Percentiles rank a stretch among this genome's conserved stretches.
Conservation (phyloP, 352 stramenopile genomes). For the Phytopythium kandeliae region DNA sequence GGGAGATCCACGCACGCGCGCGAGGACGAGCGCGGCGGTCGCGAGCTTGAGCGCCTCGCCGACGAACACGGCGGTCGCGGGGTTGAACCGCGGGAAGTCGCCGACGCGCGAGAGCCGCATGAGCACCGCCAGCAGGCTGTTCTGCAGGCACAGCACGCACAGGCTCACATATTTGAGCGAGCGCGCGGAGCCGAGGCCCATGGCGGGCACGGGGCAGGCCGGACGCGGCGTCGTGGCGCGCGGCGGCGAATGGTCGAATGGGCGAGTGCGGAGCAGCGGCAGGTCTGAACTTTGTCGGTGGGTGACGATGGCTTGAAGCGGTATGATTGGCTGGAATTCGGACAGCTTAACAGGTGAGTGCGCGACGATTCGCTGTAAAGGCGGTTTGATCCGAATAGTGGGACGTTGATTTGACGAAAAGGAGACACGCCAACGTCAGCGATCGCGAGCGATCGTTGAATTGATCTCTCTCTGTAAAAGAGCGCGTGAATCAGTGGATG, state of each 20-base stretch:
- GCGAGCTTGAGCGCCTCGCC: constrained; percentile 71
- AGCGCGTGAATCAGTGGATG: too few relatives aligned
- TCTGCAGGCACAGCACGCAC: constrained; percentile 75
- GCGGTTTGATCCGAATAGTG: too few relatives aligned
- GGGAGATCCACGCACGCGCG: constrained; percentile 6
- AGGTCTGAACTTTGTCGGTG: background rate
- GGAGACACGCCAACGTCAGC: background rate
- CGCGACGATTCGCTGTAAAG: too few relatives aligned
- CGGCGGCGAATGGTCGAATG: background rate
- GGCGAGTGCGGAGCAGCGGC: too few relatives aligned
- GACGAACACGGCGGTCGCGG: constrained; percentile 66
- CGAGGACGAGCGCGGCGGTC: constrained; percentile 39
- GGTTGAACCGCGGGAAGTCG: constrained; percentile 64
- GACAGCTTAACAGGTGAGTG: too few relatives aligned
- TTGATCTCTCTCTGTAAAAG: too few relatives aligned
- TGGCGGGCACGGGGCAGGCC: constrained; percentile 4
- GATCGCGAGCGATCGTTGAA: too few relatives aligned
- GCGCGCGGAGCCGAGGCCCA: constrained; percentile 23
- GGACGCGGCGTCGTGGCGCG: background rate
- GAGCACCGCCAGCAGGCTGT: constrained; percentile 68
- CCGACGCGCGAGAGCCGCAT: constrained; percentile 79
- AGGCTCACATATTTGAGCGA: constrained; percentile 78
- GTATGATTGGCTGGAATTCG: constrained; percentile 2
- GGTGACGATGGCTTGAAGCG: background rate
- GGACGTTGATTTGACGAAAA: background rate